Conservation (phyloP, 352 stramenopile species). For the Blastocystis hominis region DNA sequence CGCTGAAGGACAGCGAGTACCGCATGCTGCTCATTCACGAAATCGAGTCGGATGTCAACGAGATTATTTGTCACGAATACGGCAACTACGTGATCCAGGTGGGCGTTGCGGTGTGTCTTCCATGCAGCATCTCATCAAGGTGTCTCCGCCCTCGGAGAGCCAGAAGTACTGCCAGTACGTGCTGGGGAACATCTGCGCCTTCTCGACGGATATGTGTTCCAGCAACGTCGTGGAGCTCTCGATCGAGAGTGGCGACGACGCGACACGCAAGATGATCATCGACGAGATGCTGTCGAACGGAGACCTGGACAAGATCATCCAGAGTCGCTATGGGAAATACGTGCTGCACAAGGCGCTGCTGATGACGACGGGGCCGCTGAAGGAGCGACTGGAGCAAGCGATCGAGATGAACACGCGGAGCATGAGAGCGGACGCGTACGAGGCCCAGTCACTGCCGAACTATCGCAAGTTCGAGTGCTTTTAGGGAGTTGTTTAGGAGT, state of each 20-base stretch:
- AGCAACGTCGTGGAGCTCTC: conserved; percentile 97
- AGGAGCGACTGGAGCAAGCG: conserved; percentile 80
- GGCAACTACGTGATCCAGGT: conserved; percentile 76
- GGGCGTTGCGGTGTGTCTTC: not conserved
- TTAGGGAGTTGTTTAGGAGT: no score
- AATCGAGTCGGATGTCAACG: conserved; percentile 86
- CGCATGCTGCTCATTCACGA: conserved; percentile 74
- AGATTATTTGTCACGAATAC: conserved; percentile 82
- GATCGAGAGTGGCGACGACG: conserved; percentile 78
- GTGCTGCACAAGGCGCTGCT: conserved; percentile 88
- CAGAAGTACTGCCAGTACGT: conserved; percentile 52
- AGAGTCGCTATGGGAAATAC: conserved; percentile 86
- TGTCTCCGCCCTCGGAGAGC: not conserved
- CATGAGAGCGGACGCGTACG: no score
- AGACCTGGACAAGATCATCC: not conserved
- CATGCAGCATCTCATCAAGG: conserved; percentile 73
- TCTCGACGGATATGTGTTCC: conserved; percentile 94
- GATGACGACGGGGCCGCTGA: conserved; percentile 83
- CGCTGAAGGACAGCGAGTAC: conserved; percentile 71
- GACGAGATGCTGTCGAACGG: conserved; percentile 65
- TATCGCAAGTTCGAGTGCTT: no score
- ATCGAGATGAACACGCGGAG: conserved; percentile 67
- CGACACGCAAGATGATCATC: conserved; percentile 69
- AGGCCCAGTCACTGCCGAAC: no score
- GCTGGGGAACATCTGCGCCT: conserved; percentile 80